These are phyloP conservation scores for Aureobasidium mangrovei DNA, from an alignment of 2,329 filamentous ascomycete genomes.

Conservation along the genomic window DNA sequence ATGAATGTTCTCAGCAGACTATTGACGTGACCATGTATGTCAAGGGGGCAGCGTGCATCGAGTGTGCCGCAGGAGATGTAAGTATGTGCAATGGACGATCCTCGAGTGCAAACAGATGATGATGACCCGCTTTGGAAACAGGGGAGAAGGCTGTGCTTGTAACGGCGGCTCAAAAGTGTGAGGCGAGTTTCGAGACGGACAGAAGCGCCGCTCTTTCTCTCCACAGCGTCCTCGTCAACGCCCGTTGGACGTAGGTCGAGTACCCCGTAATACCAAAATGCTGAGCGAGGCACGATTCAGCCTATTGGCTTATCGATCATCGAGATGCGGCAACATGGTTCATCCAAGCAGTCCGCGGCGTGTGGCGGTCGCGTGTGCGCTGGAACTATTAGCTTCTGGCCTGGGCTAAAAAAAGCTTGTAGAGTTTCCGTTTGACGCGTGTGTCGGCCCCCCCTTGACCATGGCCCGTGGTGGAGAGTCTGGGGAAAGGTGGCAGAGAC, in stretches of 20 bases:
- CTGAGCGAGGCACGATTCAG: background rate
- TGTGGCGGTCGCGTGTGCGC: background rate
- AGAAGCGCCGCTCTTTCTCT: background rate
- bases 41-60: background rate
- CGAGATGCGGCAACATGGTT: slow-evolving; percentile 2
- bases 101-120: background rate
- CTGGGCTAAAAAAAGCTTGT: background rate
- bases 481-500: background rate
- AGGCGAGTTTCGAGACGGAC: background rate
- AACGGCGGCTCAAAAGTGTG: slow-evolving; percentile 7
- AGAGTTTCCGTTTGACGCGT: background rate
- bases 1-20: background rate
- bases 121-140: background rate
- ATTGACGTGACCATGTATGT: background rate
- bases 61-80: background rate
- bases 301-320: background rate
- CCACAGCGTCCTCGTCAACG: background rate
- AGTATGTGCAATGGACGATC: background rate
- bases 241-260: slow-evolving; percentile 7
- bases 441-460: background rate
- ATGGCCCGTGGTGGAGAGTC: background rate
- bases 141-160: slow-evolving; percentile 10
- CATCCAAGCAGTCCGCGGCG: background rate
- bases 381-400: background rate
- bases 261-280: background rate